Evolutionary conservation across 805 yeast species (phyloP), one percentile per base, ranked within the genome.

Genomic region (Candida sakaeoensis): DNA sequence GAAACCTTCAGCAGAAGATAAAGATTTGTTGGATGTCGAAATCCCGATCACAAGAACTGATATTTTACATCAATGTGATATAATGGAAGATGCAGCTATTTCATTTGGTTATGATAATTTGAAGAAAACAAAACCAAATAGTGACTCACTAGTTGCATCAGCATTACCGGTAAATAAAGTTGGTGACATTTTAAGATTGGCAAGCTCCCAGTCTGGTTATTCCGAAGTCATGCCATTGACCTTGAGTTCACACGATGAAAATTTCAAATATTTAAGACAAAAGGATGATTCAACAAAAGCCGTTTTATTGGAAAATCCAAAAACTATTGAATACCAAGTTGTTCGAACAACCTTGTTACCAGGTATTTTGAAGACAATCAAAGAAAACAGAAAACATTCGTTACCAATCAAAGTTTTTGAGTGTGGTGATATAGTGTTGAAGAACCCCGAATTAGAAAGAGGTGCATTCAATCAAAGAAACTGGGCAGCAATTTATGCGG

Each of bases 1-100:
- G 17, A 55, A 60, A 14, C 77, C 79, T 23, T 68, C 82, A 3
- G 46, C 62, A 3, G 51, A 58, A 1, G 72, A 77, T 48, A 53
- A 65, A 6, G 71, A 79, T 47, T 57, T 77, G 28, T 57, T 86
- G 37, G 78, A 79, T 38, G 90, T 89, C 41, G 59, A 65, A 27
- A 79, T 93, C 44, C 99, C 99, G 47, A 82, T 87, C 55, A 93
- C 99, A 27, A 85, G 99, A 72, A 82, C 98, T 8, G 99, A 93
- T 65, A 77, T 93, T 46, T 74, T 93, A 55, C 99, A 93, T 65
- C 95, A 88, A 61, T 91, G 98, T 74, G 99, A 93, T 66, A 82
- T 93, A 50, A 86, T 93, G 95, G 99, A 93, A 66, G 99, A 93
- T 63, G 96, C 91, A 36, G 99, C 96, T 35, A 84, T 93, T 57